phyloP scores from a whole-genome alignment of 768 basidiomycete species.

The Boletus pseudo-olivaceus region DNA sequence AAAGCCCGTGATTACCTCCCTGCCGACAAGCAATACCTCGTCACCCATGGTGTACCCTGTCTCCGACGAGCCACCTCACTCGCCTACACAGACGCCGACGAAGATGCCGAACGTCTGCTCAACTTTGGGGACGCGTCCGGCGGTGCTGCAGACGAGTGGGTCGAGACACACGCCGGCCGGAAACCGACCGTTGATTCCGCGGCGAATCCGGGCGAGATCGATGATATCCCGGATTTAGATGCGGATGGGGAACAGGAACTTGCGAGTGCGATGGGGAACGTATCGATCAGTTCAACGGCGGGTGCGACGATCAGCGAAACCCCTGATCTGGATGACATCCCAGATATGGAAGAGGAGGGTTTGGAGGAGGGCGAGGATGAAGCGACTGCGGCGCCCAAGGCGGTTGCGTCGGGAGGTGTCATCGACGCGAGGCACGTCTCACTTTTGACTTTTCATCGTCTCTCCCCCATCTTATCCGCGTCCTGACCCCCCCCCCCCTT shows the following conservation, averaged over 20 bases:
- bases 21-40: slow-evolving; percentile 91
- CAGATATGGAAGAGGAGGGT: slow-evolving; percentile 97
- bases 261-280: slow-evolving; percentile 40
- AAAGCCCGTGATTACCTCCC: slow-evolving; percentile 93
- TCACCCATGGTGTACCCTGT: slow-evolving; percentile 95
- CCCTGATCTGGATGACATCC: slow-evolving; percentile 96
- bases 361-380: slow-evolving; percentile 87
- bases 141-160: slow-evolving; percentile 85
- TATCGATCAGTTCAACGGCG: slow-evolving; percentile 41
- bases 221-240: slow-evolving; percentile 87
- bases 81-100: slow-evolving; percentile 93
- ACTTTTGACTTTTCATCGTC: background rate
- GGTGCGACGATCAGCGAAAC: slow-evolving; percentile 48
- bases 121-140: slow-evolving; percentile 68
- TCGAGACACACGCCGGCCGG: slow-evolving; percentile 92
- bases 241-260: slow-evolving; percentile 58
- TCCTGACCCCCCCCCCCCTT: slow-evolving; percentile 5
- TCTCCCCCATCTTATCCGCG: background rate
- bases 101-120: slow-evolving; percentile 91
- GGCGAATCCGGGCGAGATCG: slow-evolving; percentile 62
- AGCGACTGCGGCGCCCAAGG: slow-evolving; percentile 66
- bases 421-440: slow-evolving; percentile 49
- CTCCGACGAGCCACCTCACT: slow-evolving; percentile 89
- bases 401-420: slow-evolving; percentile 30
- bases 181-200: slow-evolving; percentile 49